Percentiles rank a stretch among this genome's conserved stretches.
Evolutionary conservation across 2,329 filamentous ascomycete species (phyloP).

Genomic region (Fusarium oxysporum): DNA sequence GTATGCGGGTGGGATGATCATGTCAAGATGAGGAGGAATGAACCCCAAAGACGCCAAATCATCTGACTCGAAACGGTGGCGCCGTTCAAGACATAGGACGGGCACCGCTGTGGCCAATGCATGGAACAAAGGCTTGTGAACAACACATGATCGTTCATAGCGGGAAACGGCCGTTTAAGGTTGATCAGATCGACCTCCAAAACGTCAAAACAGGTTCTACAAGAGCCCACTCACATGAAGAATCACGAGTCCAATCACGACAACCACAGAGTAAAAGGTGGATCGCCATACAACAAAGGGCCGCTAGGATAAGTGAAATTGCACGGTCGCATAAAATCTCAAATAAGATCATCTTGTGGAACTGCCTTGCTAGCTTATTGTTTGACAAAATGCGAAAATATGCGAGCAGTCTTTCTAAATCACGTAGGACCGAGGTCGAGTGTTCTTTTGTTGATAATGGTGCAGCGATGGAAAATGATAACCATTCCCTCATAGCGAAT

Average conservation of each 20-base stretch:
- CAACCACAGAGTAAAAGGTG: slow-evolving; percentile 14
- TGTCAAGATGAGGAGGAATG: slow-evolving; percentile 8
- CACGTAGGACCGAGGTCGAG: not conserved
- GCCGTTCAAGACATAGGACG: slow-evolving; percentile 12
- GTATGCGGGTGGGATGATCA: slow-evolving; percentile 14
- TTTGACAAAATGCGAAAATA: slow-evolving; percentile 36
- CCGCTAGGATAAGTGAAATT: slow-evolving; percentile 23
- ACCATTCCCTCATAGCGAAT: not conserved
- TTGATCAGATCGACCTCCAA: slow-evolving; percentile 12
- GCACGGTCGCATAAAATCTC: slow-evolving; percentile 33
- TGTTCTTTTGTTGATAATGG: not conserved
- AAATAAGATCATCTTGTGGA: slow-evolving; percentile 40
- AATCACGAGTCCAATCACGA: slow-evolving; percentile 42
- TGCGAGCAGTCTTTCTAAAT: not conserved
- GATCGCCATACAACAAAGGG: slow-evolving; percentile 7
- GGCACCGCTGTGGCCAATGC: slow-evolving; percentile 26
- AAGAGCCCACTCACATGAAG: slow-evolving; percentile 22
- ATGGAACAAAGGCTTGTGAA: slow-evolving; percentile 22
- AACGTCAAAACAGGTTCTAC: slow-evolving; percentile 4
- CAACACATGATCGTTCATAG: slow-evolving; percentile 34
- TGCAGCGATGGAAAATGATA: slow-evolving; percentile 1
- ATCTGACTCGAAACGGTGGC: slow-evolving; percentile 36
- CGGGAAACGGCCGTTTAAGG: slow-evolving; percentile 15
- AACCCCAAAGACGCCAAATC: slow-evolving; percentile 21
- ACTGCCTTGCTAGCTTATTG: slow-evolving; percentile 31